Percentiles rank a stretch among this genome's conserved stretches.
Evolutionary conservation across 176 grass and related monocot species (phyloP).

Genomic region (Aegilops tauschii): DNA sequence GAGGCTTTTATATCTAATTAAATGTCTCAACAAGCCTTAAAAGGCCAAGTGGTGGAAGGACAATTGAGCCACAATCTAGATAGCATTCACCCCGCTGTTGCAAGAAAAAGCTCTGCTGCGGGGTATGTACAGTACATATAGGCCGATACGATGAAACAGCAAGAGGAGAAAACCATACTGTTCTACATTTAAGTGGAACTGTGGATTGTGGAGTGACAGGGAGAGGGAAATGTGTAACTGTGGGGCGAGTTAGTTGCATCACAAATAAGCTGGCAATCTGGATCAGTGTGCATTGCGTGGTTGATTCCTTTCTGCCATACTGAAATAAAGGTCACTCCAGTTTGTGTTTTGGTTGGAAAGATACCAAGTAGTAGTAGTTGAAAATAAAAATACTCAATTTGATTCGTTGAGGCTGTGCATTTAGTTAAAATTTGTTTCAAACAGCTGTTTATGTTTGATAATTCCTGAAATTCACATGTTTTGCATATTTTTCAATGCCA

Average conservation of each 20-base stretch:
- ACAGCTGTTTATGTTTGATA: background rate
- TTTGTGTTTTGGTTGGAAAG: background rate
- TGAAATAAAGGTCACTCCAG: background rate
- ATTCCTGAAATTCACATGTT: background rate
- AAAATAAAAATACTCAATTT: background rate
- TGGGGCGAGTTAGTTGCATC: background rate
- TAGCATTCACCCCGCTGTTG: conserved; percentile 36
- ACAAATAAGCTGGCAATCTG: background rate
- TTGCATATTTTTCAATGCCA: background rate
- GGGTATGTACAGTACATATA: conserved; percentile 53
- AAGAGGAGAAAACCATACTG: conserved; percentile 20
- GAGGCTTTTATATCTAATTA: too few species aligned
- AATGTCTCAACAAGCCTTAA: too few species aligned
- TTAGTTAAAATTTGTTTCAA: background rate
- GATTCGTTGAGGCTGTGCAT: background rate
- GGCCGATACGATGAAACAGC: conserved; percentile 28
- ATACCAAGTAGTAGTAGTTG: background rate
- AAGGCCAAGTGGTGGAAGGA: too few species aligned
- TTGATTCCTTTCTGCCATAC: background rate
- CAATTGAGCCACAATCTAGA: background rate
- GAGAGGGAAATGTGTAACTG: background rate
- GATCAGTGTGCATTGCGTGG: background rate
- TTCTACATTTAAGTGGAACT: background rate
- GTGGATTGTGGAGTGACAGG: background rate
- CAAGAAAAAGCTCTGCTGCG: conserved; percentile 42